A percentile compares a stretch with the other conserved stretches of the same genome.
phyloP scores from a whole-genome alignment of 1,139 yeast species.

The Arxiozyma bovina region DNA sequence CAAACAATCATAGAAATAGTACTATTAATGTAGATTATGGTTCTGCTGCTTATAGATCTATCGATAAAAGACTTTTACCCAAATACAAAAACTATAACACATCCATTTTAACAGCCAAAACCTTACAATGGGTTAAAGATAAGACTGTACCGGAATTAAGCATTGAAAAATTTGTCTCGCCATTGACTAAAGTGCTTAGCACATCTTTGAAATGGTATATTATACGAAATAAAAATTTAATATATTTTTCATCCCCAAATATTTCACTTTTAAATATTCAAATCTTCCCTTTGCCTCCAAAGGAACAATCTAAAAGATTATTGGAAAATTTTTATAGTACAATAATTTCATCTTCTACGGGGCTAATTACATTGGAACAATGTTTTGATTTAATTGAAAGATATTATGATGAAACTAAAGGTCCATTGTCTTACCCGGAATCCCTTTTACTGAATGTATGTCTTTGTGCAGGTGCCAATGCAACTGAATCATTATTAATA shows the following conservation, averaged over 20 bases:
- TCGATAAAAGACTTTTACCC: conserved; percentile 5
- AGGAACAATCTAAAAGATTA: conserved; percentile 18
- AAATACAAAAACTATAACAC: conserved; percentile 15
- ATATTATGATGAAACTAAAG: conserved; percentile 13
- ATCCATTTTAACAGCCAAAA: conserved; percentile 17
- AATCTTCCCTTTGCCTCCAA: conserved; percentile 19
- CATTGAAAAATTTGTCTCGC: conserved; percentile 11
- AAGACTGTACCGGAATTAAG: conserved; percentile 9
- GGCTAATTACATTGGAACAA: conserved; percentile 15
- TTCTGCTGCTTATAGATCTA: not conserved
- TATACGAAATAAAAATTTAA: conserved; percentile 16
- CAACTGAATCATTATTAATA: conserved; percentile 10
- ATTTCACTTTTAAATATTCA: conserved; percentile 11
- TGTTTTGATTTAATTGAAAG: conserved; percentile 15
- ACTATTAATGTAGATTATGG: not conserved
- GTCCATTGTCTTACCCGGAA: conserved; percentile 21
- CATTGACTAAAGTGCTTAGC: conserved; percentile 16
- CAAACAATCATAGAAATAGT: not conserved
- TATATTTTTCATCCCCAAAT: conserved; percentile 20
- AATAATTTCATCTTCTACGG: conserved; percentile 16
- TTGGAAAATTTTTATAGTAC: conserved; percentile 17
- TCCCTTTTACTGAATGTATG: conserved; percentile 19
- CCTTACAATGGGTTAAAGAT: conserved; percentile 19
- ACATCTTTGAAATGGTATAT: conserved; percentile 21
- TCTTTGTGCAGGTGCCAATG: conserved; percentile 20